Conservation (phyloP, 2,329 filamentous ascomycete genomes). For the Alternaria atra region DNA sequence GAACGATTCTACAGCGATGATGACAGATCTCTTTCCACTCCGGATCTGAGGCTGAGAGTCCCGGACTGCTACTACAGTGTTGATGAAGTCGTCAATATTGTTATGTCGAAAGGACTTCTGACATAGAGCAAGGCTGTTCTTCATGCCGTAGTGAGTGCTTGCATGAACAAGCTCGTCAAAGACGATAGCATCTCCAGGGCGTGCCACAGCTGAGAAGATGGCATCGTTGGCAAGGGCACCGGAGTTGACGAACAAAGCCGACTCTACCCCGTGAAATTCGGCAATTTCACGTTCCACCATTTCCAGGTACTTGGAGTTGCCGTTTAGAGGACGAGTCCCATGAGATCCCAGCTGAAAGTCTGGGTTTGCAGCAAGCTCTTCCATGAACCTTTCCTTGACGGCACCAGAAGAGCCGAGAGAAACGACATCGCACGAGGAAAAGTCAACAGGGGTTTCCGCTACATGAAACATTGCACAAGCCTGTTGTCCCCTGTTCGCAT, state of each 20-base stretch:
- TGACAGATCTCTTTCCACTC: slow-evolving; percentile 42
- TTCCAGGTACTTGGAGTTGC: slow-evolving; percentile 67
- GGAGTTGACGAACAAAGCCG: slow-evolving; percentile 65
- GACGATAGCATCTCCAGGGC: slow-evolving; percentile 73
- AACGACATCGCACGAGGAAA: slow-evolving; percentile 69
- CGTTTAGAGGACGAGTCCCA: slow-evolving; percentile 68
- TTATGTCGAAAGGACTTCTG: slow-evolving; percentile 66
- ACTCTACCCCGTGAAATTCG: slow-evolving; percentile 64
- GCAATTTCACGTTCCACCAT: slow-evolving; percentile 65
- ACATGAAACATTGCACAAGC: background rate
- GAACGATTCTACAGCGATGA: slow-evolving; percentile 38
- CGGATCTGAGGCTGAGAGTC: slow-evolving; percentile 23
- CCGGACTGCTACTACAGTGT: slow-evolving; percentile 51
- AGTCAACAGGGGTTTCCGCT: slow-evolving; percentile 52
- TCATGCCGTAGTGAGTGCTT: slow-evolving; percentile 78
- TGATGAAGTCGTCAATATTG: slow-evolving; percentile 47
- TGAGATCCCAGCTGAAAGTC: slow-evolving; percentile 58
- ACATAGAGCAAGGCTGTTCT: slow-evolving; percentile 63
- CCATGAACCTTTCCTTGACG: slow-evolving; percentile 57
- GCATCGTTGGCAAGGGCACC: slow-evolving; percentile 55
- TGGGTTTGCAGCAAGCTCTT: slow-evolving; percentile 50
- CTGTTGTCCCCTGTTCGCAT: slow-evolving; percentile 1
- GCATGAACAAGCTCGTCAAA: slow-evolving; percentile 80
- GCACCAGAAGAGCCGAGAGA: slow-evolving; percentile 58
- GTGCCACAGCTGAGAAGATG: slow-evolving; percentile 47